These are phyloP conservation scores for Gloeopeniophorella convolvens DNA, from an alignment of 768 basidiomycete genomes.

Conservation along the genomic window DNA sequence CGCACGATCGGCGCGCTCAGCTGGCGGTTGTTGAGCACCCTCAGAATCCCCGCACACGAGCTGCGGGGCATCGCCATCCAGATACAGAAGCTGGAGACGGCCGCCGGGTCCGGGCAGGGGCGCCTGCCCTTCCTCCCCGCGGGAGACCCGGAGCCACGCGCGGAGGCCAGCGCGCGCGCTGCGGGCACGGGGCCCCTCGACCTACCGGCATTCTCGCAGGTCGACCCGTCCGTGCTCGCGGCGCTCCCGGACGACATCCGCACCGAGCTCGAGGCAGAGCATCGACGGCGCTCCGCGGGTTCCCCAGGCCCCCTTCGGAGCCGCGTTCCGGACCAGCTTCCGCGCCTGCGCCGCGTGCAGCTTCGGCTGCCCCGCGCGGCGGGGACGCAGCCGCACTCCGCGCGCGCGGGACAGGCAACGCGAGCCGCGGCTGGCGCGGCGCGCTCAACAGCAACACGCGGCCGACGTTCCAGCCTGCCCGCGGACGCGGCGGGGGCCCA, in stretches of 20 bases:
- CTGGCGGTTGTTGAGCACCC: conserved; percentile 64
- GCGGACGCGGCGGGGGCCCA: too few relatives aligned
- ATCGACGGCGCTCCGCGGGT: conserved; percentile 52
- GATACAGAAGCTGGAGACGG: conserved; percentile 76
- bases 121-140: conserved; percentile 49
- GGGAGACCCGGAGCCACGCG: too few relatives aligned
- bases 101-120: conserved; percentile 45
- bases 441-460: not conserved
- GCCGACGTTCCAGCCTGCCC: too few relatives aligned
- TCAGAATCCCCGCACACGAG: conserved; percentile 77
- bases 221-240: conserved; percentile 63
- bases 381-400: conserved; percentile 1
- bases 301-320: too few relatives aligned
- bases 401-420: conserved; percentile 10
- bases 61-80: conserved; percentile 91
- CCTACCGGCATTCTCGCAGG: conserved; percentile 69
- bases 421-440: not conserved
- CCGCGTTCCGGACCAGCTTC: conserved; percentile 8
- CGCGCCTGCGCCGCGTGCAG: conserved; percentile 4
- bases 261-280: conserved; percentile 61
- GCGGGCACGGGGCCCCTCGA: too few relatives aligned
- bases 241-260: conserved; percentile 66
- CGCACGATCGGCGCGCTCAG: conserved; percentile 69
- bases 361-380: conserved; percentile 5
- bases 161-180: too few relatives aligned